Conservation (phyloP, 1,139 yeast genomes). For the Debaryomyces coudertii region DNA sequence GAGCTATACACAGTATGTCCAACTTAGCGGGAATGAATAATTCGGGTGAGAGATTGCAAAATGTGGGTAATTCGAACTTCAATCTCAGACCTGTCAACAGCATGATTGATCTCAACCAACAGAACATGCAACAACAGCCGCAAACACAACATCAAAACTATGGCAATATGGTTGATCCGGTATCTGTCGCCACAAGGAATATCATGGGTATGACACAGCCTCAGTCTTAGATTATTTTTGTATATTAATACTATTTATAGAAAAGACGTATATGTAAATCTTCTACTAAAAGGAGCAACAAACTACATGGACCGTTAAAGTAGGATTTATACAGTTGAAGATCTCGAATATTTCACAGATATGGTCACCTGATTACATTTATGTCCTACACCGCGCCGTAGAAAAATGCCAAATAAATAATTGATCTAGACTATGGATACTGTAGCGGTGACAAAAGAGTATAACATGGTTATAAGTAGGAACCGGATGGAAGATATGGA, state of each 20-base stretch:
- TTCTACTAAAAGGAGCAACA: neutral
- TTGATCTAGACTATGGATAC: neutral
- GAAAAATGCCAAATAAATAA: neutral
- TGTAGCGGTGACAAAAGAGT: neutral
- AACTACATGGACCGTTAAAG: neutral
- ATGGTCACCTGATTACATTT: neutral
- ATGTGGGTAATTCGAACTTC: conserved; percentile 15
- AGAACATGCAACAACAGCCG: conserved; percentile 15
- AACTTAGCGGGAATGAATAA: conserved; percentile 28
- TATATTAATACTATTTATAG: conserved; percentile 3
- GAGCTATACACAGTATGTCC: conserved; percentile 44
- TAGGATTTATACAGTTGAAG: neutral
- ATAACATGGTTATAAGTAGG: conserved; percentile 17
- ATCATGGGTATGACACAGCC: conserved; percentile 6
- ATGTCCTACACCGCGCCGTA: conserved; percentile 3
- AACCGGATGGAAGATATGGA: conserved; percentile 23
- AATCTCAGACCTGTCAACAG: conserved; percentile 36
- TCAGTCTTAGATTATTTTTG: conserved; percentile 3
- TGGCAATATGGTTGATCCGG: conserved; percentile 9
- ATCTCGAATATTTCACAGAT: neutral
- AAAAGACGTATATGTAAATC: neutral
- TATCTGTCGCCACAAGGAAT: conserved; percentile 7
- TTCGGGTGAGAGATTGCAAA: conserved; percentile 9
- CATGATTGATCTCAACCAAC: conserved; percentile 37
- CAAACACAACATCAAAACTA: conserved; percentile 4